Evolutionary conservation across 208 protist species (phyloP).

Genomic region (Tetramitus jugosus): DNA sequence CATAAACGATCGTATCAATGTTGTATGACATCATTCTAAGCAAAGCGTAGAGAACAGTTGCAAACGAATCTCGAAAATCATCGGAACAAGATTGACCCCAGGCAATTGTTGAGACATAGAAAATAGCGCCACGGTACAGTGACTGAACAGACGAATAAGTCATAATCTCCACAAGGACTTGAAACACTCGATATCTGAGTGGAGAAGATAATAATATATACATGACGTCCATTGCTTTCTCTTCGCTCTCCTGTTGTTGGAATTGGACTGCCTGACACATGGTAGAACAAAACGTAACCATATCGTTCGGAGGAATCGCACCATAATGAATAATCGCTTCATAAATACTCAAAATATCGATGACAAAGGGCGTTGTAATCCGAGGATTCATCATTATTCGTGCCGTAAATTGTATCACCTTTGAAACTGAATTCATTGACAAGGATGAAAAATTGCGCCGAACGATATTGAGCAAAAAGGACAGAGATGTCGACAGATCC

Average conservation of each 20-base stretch:
- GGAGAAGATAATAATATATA: not conserved
- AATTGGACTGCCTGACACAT: not conserved
- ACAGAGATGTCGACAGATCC: not conserved
- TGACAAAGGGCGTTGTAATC: not conserved
- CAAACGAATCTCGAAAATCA: not conserved
- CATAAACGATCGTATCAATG: not conserved
- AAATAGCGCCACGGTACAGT: not conserved
- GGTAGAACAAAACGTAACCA: not conserved
- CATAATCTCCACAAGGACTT: not conserved
- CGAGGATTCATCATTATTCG: not conserved
- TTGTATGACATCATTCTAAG: not conserved
- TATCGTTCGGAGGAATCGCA: not conserved
- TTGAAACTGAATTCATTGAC: not conserved
- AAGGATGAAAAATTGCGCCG: not conserved
- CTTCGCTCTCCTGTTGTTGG: not conserved
- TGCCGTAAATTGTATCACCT: not conserved
- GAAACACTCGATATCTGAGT: not conserved
- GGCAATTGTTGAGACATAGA: not conserved
- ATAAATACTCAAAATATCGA: not conserved
- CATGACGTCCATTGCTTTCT: not conserved
- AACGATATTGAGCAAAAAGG: not conserved
- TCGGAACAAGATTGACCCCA: not conserved
- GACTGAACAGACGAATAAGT: not conserved
- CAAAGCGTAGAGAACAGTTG: not conserved
- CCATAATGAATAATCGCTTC: not conserved